These are phyloP conservation scores for Colletotrichum tabaci DNA, from an alignment of 2,329 filamentous ascomycete species.

Conservation along the genomic window DNA sequence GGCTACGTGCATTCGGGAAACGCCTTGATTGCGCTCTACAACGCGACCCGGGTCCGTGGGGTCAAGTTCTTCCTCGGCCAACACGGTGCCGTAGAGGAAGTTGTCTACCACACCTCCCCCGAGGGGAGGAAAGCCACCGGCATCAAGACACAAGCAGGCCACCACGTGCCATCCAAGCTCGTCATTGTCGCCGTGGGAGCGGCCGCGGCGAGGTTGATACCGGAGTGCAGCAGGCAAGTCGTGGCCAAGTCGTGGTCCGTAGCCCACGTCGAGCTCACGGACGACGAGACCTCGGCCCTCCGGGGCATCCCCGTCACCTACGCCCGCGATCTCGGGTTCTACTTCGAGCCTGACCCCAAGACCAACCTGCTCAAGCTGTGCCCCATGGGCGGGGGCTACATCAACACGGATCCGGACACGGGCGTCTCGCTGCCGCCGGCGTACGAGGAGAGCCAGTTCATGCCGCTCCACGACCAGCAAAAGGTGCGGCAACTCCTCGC, in stretches of 20 bases:
- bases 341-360: constrained; percentile 74
- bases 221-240: constrained; percentile 64
- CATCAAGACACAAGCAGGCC: constrained; percentile 19
- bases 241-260: constrained; percentile 72
- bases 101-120: constrained; percentile 45
- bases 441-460: constrained; percentile 59
- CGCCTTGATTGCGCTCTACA: constrained; percentile 63
- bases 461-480: constrained; percentile 68
- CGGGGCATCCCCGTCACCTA: constrained; percentile 74
- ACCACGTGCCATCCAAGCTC: constrained; percentile 46
- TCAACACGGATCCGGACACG: constrained; percentile 54
- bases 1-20: constrained; percentile 71
- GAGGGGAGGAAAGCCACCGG: constrained; percentile 7
- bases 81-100: constrained; percentile 48
- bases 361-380: constrained; percentile 74
- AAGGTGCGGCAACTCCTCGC: constrained; percentile 65
- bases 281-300: constrained; percentile 67
- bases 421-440: constrained; percentile 51
- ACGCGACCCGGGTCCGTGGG: constrained; percentile 54
- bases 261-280: constrained; percentile 70
- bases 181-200: constrained; percentile 69
- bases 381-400: constrained; percentile 71
- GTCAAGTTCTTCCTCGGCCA: constrained; percentile 56
- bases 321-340: constrained; percentile 74
- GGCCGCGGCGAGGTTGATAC: constrained; percentile 60